Percentiles rank a stretch among this genome's conserved stretches.
phyloP scores from a whole-genome alignment of 805 yeast species.

The Starmera pachycereana region DNA sequence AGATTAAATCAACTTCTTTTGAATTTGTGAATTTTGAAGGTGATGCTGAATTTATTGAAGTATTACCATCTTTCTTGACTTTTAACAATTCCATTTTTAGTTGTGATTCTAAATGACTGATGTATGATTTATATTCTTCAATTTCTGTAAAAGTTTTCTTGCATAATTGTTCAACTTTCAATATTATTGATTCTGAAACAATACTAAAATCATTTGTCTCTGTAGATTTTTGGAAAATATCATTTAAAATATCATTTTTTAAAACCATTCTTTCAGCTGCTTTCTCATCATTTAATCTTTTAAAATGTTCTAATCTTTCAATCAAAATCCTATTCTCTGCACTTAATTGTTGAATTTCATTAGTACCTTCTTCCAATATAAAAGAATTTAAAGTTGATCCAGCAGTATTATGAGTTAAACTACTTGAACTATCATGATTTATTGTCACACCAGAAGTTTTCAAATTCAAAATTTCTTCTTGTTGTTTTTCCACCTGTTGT shows the following conservation, averaged over 20 bases:
- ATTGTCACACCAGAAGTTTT: conserved; percentile 9
- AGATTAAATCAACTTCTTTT: conserved; percentile 18
- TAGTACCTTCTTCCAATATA: conserved; percentile 6
- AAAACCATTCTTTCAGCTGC: conserved; percentile 42
- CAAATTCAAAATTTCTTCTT: conserved; percentile 35
- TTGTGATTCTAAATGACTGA: conserved; percentile 47
- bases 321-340: conserved; percentile 58
- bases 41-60: not conserved
- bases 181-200: conserved; percentile 31
- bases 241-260: conserved; percentile 50
- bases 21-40: conserved; percentile 7
- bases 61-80: not conserved
- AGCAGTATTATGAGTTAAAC: not conserved
- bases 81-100: conserved; percentile 20
- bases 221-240: conserved; percentile 35
- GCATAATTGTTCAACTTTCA: conserved; percentile 35
- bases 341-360: conserved; percentile 32
- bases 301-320: conserved; percentile 61
- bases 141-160: conserved; percentile 38
- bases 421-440: not conserved
- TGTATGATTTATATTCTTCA: conserved; percentile 52
- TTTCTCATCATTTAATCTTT: conserved; percentile 52
- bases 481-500: conserved; percentile 51
- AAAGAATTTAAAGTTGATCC: not conserved
- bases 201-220: conserved; percentile 19